phyloP scores from a whole-genome alignment of 2,329 filamentous ascomycete genomes.

The Aspergillus sp. region DNA sequence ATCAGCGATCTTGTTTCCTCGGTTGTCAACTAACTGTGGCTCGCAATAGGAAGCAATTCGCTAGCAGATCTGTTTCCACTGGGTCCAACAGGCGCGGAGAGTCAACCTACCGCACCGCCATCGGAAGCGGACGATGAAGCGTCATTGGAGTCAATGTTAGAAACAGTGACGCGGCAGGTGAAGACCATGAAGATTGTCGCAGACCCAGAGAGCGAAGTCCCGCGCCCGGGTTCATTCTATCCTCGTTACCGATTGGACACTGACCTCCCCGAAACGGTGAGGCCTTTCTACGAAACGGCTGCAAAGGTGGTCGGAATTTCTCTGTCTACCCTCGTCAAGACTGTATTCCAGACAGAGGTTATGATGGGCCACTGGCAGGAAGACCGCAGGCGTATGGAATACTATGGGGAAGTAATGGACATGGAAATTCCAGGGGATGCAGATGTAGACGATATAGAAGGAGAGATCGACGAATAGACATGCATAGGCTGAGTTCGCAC shows the following conservation, averaged over 20 bases:
- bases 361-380: conserved; percentile 36
- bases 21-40: not conserved
- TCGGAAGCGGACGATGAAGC: conserved; percentile 17
- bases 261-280: conserved; percentile 42
- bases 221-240: conserved; percentile 47
- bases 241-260: conserved; percentile 41
- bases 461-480: conserved; percentile 7
- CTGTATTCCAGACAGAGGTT: conserved; percentile 46
- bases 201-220: conserved; percentile 28
- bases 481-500: not conserved
- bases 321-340: conserved; percentile 44
- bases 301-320: conserved; percentile 46
- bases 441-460: conserved; percentile 12
- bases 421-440: conserved; percentile 11
- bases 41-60: conserved; percentile 20
- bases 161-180: conserved; percentile 38
- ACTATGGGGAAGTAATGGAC: conserved; percentile 15
- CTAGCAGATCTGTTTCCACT: conserved; percentile 40
- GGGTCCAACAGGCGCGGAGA: conserved; percentile 14
- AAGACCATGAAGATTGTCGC: conserved; percentile 32
- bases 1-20: not conserved
- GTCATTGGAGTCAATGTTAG: conserved; percentile 33
- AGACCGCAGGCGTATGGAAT: conserved; percentile 26
- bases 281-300: conserved; percentile 45
- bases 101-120: conserved; percentile 4